Conservation (phyloP, 1,284 basidiomycete species). For the Volvariella surrecta region DNA sequence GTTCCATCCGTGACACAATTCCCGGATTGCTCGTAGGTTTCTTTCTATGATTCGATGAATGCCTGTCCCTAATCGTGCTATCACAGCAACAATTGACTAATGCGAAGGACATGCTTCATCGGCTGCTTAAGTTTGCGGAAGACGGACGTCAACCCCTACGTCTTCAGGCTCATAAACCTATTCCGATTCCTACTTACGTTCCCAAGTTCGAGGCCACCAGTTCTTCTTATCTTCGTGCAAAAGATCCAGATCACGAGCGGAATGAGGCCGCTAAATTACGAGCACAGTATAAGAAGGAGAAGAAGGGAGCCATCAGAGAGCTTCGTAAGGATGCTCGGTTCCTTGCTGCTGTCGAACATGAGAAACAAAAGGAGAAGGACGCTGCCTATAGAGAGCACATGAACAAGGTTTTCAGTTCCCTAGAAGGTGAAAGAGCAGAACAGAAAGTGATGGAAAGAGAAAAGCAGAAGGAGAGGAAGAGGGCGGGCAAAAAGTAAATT, state of each 20-base stretch:
- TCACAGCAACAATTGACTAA: slow-evolving; percentile 36
- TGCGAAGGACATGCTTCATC: slow-evolving; percentile 36
- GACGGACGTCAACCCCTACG: slow-evolving; percentile 73
- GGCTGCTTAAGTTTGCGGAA: slow-evolving; percentile 67
- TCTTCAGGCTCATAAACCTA: slow-evolving; percentile 93
- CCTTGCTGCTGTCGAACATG: slow-evolving; percentile 82
- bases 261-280: slow-evolving; percentile 85
- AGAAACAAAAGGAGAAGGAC: slow-evolving; percentile 82
- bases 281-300: slow-evolving; percentile 89
- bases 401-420: slow-evolving; percentile 74
- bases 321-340: slow-evolving; percentile 93
- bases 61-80: slow-evolving; percentile 10
- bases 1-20: slow-evolving; percentile 43
- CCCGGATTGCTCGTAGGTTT: slow-evolving; percentile 46
- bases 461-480: slow-evolving; percentile 69
- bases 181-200: slow-evolving; percentile 88
- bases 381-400: slow-evolving; percentile 68
- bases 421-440: slow-evolving; percentile 90
- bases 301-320: slow-evolving; percentile 95
- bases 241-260: slow-evolving; percentile 91
- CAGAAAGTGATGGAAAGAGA: slow-evolving; percentile 88
- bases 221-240: slow-evolving; percentile 73
- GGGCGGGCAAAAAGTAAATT: slow-evolving; percentile 58
- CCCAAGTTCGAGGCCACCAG: slow-evolving; percentile 90
- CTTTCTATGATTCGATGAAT: slow-evolving; percentile 1